Percentiles rank a stretch among this genome's conserved stretches.
phyloP scores from a whole-genome alignment of 2,329 filamentous ascomycete species.

The Pseudocercospora macadamiae region DNA sequence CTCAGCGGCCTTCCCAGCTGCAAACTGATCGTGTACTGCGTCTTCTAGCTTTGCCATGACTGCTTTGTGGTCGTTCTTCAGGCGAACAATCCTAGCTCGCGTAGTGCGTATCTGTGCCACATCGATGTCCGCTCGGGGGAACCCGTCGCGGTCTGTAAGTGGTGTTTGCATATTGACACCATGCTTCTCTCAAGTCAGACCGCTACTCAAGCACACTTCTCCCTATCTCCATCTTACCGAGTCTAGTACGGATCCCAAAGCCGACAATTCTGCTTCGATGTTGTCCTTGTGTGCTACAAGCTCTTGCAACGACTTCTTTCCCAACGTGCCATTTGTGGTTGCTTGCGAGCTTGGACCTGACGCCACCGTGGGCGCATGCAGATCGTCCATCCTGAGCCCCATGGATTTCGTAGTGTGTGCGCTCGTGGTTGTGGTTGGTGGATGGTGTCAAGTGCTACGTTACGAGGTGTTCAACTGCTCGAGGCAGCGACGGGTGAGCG shows the following conservation, averaged over 20 bases:
- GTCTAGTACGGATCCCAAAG: constrained; percentile 82
- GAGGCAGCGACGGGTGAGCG: constrained; percentile 12
- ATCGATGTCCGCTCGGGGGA: constrained; percentile 89
- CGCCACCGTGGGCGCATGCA: constrained; percentile 71
- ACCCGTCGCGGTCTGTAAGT: constrained; percentile 86
- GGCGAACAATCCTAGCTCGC: constrained; percentile 80
- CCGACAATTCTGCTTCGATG: constrained; percentile 83
- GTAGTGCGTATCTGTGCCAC: constrained; percentile 97
- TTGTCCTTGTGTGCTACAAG: constrained; percentile 82
- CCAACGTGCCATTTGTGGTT: constrained; percentile 53
- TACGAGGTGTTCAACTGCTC: background rate
- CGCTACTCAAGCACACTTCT: constrained; percentile 8
- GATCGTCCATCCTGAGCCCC: constrained; percentile 63
- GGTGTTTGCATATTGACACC: constrained; percentile 89
- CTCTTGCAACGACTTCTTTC: constrained; percentile 69
- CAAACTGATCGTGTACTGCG: constrained; percentile 87
- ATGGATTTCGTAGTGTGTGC: constrained; percentile 42
- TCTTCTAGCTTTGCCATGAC: constrained; percentile 83
- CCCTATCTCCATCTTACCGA: constrained; percentile 63
- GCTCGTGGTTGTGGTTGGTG: background rate
- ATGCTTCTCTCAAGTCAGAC: constrained; percentile 64
- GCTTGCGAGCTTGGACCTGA: constrained; percentile 63
- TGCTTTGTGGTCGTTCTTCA: constrained; percentile 91
- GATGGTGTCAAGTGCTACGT: background rate
- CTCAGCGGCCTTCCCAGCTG: constrained; percentile 42